Base-by-base conservation (phyloP, 768 basidiomycete species). In the Lyophyllum decastes region DNA sequence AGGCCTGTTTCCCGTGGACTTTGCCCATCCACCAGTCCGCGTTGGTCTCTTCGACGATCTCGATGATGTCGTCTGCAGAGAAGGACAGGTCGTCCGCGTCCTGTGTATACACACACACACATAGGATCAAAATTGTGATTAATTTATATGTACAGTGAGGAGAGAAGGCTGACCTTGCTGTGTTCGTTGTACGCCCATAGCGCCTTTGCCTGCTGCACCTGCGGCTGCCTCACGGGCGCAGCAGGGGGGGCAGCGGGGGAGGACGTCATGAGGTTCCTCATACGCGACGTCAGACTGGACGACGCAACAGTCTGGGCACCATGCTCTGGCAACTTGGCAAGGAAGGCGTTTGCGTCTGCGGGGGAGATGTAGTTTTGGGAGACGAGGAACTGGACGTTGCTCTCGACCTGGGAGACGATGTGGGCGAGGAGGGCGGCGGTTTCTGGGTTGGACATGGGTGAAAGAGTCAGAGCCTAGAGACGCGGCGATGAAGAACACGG, bases 11-110 rank as follows among this genome's bases (percentile, higher is more conserved):
- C 24, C 86, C 87, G 33, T 86, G 80, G 55, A 80, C 64, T 58
- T 71, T 78, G 25, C 94, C 93, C 8, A 81, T 83, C 92, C 92
- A 96, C 94, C 94, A 95, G 69, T 95, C 94, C 2, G 77, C 77
- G 57, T 94, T 93, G 45, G 85, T 89, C 68, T 94, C 90, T 57
- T 88, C 83, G 41, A 90, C 69, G 56, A 96, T 80, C 56, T 92
- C 89, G 57, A 96, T 82, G 45, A 85, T 76, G 65, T 95, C 94
- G 3, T 92, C 94, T 0, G 81, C 70, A 25, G 75, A 69, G 78
- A 96, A 94, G 0, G 86, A 82, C 8, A 96, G 78, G 68, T 96
- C 94, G n/a, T 88, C 84, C 12, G 81, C 76, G 63, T 92, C 89
- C 89, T 94, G 66, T 11, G 14, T 38, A 9, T 14, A 38, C 4